phyloP scores from a whole-genome alignment of 164 flowering plant species.

The Euptelea pleiosperma region DNA sequence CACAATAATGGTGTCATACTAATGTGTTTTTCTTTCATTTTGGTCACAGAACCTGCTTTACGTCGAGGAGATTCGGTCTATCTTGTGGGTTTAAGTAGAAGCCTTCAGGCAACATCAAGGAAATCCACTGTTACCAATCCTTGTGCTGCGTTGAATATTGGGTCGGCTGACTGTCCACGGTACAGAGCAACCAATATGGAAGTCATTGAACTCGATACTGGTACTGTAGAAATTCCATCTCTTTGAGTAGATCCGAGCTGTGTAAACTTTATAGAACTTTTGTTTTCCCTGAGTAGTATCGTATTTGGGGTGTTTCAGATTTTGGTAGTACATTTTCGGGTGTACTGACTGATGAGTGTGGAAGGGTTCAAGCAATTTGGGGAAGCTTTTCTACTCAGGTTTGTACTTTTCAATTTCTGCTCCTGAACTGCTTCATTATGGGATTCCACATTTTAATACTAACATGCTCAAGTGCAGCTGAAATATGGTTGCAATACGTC shows the following conservation, averaged over 20 bases:
- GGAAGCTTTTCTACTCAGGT: conserved; percentile 99
- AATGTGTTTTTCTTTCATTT: neutral
- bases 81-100: conserved; percentile 89
- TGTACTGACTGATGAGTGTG: conserved; percentile 82
- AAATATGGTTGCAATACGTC: conserved; percentile 73
- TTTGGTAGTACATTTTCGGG: conserved; percentile 95
- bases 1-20: too few species aligned
- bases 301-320: conserved; percentile 37
- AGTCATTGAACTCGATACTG: conserved; percentile 94
- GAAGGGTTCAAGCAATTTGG: conserved; percentile 92
- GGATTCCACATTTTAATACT: conserved; percentile 2
- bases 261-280: neutral
- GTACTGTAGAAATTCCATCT: conserved; percentile 24
- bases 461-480: conserved; percentile 43
- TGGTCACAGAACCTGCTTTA: conserved; percentile 66
- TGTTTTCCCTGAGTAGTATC: neutral
- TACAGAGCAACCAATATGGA: conserved; percentile 97
- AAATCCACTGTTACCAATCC: conserved; percentile 93
- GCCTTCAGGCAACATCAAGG: conserved; percentile 90
- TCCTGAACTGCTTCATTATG: conserved; percentile 7
- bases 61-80: conserved; percentile 88
- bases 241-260: conserved; percentile 8
- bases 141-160: conserved; percentile 83
- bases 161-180: conserved; percentile 89
- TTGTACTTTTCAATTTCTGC: conserved; percentile 7